Evolutionary conservation across 2,329 filamentous ascomycete genomes (phyloP), one percentile per base, ranked within the genome.

Genomic region (Curvularia sp.): DNA sequence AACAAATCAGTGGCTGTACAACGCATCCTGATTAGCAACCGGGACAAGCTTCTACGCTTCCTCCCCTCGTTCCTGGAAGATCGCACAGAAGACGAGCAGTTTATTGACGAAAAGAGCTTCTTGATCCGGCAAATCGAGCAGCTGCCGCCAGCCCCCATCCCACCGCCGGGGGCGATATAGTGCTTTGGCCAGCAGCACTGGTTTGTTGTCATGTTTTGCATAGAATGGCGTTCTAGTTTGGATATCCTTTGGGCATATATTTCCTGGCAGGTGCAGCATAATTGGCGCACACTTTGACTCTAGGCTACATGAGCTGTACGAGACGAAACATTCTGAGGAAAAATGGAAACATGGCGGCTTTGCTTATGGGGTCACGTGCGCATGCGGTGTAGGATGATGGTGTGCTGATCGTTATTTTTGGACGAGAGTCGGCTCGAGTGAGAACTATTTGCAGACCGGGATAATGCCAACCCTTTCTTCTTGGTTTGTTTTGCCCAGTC

Each of bases 1-100:
- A 93, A 98, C 82, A 99, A 99, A 81, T 96, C 92, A n/a, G 84
- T 94, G 60, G 92, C 93, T 33, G 95, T 99, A 49, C 93, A 97
- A 76, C 92, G 94, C 75, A 97, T 99, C 72, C 82, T 99, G 64
- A 89, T 98, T 67, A 97, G 97, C 86, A 99, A 99, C 76, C 88
- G 93, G 58, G 93, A 97, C 64, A 91, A 94, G 70, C 84, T 99
- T 18, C 82, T 99, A 50, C 89, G 87, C 61, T 99, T 99, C 77
- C 80, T 99, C 52, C 91, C 92, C 7, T 90, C 90, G 63, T 99
- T 99, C 74, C 84, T 99, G 33, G 93, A 97, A 73, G 95, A 98
- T 72, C 86, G 95, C 55, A 97, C 91, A 31, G 95, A 99, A 67
- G 95, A 99, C 74, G 95, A 98, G 78, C 95, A 99, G 78, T 99